phyloP scores from a whole-genome alignment of 163 green algal genomes.

The Scenedesmus sp. region DNA sequence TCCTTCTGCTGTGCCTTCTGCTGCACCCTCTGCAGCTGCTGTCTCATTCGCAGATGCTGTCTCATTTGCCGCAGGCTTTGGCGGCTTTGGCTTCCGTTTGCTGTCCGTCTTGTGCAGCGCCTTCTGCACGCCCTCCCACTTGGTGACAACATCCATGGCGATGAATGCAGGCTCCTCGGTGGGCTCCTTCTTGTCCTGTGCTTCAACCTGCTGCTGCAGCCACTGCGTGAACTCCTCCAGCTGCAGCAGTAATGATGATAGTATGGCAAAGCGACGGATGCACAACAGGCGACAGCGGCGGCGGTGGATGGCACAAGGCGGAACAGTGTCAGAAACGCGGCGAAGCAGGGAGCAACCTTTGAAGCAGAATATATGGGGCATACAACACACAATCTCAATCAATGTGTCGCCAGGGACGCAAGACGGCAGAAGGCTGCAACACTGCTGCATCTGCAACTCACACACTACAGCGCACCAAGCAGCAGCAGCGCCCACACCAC shows the following conservation, averaged over 20 bases:
- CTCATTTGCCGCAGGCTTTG: neutral
- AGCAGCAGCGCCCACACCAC: neutral
- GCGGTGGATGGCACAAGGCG: too few species aligned
- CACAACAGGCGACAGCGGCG: neutral
- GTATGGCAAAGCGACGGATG: neutral
- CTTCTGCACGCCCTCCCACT: constrained; percentile 25
- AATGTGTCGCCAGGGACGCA: too few species aligned
- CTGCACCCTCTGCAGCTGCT: constrained; percentile 20
- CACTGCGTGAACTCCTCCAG: constrained; percentile 78
- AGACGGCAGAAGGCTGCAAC: too few species aligned
- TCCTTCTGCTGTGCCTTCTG: neutral
- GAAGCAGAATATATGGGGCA: too few species aligned
- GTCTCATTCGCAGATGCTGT: constrained; percentile 45
- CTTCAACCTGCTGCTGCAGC: constrained; percentile 74
- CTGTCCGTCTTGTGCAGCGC: constrained; percentile 31
- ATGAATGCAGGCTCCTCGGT: constrained; percentile 86
- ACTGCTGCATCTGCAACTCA: too few species aligned
- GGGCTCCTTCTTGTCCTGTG: constrained; percentile 74
- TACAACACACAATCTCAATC: too few species aligned
- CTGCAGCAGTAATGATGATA: constrained; percentile 54
- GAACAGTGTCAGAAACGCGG: too few species aligned
- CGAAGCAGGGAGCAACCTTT: too few species aligned
- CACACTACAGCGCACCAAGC: neutral
- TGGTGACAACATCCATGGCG: constrained; percentile 61
- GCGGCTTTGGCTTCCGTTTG: constrained; percentile 52